Percentiles rank a stretch among this genome's conserved stretches.
phyloP scores from a whole-genome alignment of 345 rosid species.

The Mercurialis annua region DNA sequence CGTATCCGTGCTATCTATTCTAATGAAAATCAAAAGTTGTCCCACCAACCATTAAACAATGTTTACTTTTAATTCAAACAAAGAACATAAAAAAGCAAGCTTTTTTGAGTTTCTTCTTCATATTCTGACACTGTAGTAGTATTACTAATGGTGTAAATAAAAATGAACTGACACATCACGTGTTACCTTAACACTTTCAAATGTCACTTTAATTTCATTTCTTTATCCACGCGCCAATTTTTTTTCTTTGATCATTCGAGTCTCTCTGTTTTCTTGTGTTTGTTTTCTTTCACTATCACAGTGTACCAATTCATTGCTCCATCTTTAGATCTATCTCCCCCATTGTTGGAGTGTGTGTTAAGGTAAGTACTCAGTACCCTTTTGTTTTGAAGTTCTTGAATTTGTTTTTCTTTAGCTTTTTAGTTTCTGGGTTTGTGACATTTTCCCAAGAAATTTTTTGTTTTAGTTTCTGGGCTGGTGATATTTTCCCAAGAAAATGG shows the following conservation, averaged over 20 bases:
- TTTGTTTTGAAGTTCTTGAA: neutral
- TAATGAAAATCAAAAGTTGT: too few species aligned
- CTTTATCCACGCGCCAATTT: constrained; percentile 6
- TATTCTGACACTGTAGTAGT: neutral
- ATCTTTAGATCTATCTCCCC: constrained; percentile 14
- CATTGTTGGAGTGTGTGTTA: neutral
- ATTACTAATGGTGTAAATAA: neutral
- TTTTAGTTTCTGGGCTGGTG: too few species aligned
- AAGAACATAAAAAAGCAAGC: neutral
- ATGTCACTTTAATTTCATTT: constrained; percentile 11
- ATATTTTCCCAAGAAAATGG: too few species aligned
- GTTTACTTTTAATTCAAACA: neutral
- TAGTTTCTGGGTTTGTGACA: neutral
- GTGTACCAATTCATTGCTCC: neutral
- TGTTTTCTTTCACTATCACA: neutral
- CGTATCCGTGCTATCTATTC: too few species aligned
- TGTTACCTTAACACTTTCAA: constrained; percentile 8
- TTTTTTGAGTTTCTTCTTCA: too few species aligned
- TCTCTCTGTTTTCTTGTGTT: neutral
- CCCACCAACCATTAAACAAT: neutral
- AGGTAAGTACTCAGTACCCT: neutral
- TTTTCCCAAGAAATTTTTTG: too few species aligned
- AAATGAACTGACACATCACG: constrained; percentile 22
- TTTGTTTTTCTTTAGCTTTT: neutral
- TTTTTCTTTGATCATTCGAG: neutral